Evolutionary conservation across 345 rosid species (phyloP), one percentile per base, ranked within the genome.

Genomic region (Brassica cretica): DNA sequence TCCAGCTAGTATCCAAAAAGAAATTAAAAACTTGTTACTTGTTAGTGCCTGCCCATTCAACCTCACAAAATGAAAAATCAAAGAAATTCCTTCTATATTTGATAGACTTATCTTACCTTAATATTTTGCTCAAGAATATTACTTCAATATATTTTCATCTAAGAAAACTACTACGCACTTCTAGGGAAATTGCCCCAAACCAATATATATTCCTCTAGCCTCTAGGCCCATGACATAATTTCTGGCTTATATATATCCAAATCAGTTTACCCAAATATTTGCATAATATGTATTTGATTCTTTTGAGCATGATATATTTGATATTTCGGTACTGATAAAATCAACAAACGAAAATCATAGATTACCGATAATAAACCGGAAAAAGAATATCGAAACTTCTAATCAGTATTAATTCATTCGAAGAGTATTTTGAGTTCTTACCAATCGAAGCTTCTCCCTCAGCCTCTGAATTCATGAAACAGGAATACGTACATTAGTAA

Each of bases 241-340:
- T 75, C 30, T 11, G n/a, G 59, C 29, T 46, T 71, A 35, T 24
- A 74, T 44, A 12, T 12, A 44, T 8, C 25, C 68, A 66, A 56
- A 75, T 35, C 4, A 35, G 0, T 11, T 39, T 53, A 2, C 60
- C 66, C 37, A 66, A 15, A 56, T 15, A n/a, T 37, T 16, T 11
- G 72, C 44, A n/a, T 66, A 16, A 67, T 39, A 8, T 39, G 4
- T 3, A 39, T 39, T 37, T 51, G 37, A 33, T 33, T 37, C 44
- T 37, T 37, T 7, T 39, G 11, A 39, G 9, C 46, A 39, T 8
- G 46, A 39, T 39, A 39, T 39, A 8, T 15, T 53, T 53, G 3
- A 5, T 53, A 15, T 15, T 2, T 53, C 51, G 51, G 19, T 15
- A 53, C 9, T 53, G 21, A 53, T 6, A 53, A 53, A 51, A 51